A percentile compares a stretch with the other conserved stretches of the same genome.
Evolutionary conservation across 2,329 filamentous ascomycete genomes (phyloP).

Genomic region (Colletotrichum sp.): DNA sequence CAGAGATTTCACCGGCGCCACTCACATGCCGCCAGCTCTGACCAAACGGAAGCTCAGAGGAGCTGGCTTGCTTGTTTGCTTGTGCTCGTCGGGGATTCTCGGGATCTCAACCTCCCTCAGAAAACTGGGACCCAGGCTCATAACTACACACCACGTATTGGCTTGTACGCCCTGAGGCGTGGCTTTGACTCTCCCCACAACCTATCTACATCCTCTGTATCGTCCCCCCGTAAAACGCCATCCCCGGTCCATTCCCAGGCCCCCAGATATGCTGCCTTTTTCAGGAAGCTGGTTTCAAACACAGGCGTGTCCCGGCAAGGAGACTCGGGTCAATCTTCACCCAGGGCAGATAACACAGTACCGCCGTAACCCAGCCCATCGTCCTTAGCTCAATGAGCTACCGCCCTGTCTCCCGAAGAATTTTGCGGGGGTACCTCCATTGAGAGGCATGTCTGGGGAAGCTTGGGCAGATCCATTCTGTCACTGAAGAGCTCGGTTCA

Average conservation of each 20-base stretch:
- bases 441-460: slow-evolving; percentile 18
- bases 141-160: neutral
- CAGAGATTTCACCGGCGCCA: slow-evolving; percentile 6
- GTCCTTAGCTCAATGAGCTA: neutral
- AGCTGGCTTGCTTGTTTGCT: slow-evolving; percentile 7
- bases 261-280: slow-evolving; percentile 6
- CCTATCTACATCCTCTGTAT: slow-evolving; percentile 4
- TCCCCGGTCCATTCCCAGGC: slow-evolving; percentile 2
- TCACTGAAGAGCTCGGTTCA: slow-evolving; percentile 16
- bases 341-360: slow-evolving; percentile 10
- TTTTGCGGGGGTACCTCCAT: slow-evolving; percentile 11
- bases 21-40: slow-evolving; percentile 11
- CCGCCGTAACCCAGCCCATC: neutral
- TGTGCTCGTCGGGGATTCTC: slow-evolving; percentile 18
- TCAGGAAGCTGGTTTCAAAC: slow-evolving; percentile 20
- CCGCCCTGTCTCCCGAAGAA: neutral
- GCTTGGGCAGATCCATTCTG: slow-evolving; percentile 16
- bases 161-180: slow-evolving; percentile 4
- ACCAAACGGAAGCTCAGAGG: slow-evolving; percentile 2
- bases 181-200: slow-evolving; percentile 9
- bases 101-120: slow-evolving; percentile 12
- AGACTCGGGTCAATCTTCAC: slow-evolving; percentile 16
- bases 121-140: slow-evolving; percentile 1
- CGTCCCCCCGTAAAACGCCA: slow-evolving; percentile 1
- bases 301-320: slow-evolving; percentile 10